These are phyloP conservation scores for Nigrograna mackinnonii DNA, from an alignment of 2,329 filamentous ascomycete genomes.

Conservation along the genomic window DNA sequence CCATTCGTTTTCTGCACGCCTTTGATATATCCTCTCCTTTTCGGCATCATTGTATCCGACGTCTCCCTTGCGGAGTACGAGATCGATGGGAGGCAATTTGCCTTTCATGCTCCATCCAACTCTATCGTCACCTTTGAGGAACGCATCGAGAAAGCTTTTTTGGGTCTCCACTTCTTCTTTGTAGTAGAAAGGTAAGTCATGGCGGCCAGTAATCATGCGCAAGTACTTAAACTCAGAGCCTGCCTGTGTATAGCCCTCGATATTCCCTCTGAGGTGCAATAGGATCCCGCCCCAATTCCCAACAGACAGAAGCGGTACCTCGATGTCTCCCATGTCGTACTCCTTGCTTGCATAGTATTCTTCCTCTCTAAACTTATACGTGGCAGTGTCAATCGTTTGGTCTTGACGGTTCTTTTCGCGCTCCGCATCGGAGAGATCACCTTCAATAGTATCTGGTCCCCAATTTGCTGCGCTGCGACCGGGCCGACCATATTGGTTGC, in stretches of 20 bases:
- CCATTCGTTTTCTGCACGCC: conserved; percentile 66
- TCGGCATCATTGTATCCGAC: conserved; percentile 68
- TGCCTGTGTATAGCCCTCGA: conserved; percentile 64
- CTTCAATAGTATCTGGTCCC: conserved; percentile 44
- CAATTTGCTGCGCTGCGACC: conserved; percentile 14
- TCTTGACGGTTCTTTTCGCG: conserved; percentile 39
- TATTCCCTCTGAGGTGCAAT: conserved; percentile 68
- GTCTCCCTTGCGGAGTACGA: conserved; percentile 68
- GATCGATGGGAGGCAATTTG: conserved; percentile 62
- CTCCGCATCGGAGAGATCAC: conserved; percentile 40
- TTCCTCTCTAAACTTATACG: conserved; percentile 61
- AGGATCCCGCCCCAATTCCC: conserved; percentile 72
- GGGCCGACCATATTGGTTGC: conserved; percentile 18
- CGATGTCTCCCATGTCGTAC: conserved; percentile 64
- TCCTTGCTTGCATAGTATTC: conserved; percentile 66
- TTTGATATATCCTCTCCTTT: conserved; percentile 59
- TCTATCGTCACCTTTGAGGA: conserved; percentile 68
- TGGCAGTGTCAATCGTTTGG: conserved; percentile 24
- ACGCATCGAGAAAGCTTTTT: conserved; percentile 69
- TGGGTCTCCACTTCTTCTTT: conserved; percentile 70
- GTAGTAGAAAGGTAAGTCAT: conserved; percentile 74
- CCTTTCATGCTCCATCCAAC: conserved; percentile 63
- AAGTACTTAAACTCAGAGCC: conserved; percentile 68
- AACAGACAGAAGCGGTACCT: conserved; percentile 66
- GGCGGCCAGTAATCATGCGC: conserved; percentile 67